Evolutionary conservation across 1,284 basidiomycete species (phyloP).

Genomic region (Entoloma clypeatum): DNA sequence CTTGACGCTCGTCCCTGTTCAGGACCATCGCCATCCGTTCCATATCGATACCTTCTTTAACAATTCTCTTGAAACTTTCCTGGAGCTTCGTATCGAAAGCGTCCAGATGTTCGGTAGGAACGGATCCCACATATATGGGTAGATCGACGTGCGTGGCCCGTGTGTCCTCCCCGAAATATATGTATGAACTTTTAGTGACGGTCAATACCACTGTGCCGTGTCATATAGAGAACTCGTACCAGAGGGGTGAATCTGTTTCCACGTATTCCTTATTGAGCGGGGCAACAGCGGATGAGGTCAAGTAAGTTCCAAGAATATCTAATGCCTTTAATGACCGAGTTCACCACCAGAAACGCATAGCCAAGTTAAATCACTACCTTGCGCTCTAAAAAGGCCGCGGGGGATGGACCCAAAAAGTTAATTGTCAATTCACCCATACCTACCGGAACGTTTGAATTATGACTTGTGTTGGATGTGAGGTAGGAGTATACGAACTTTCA

Average conservation of each 20-base stretch:
- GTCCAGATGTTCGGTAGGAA: constrained; percentile 79
- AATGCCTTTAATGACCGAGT: constrained; percentile 55
- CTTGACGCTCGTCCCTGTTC: constrained; percentile 84
- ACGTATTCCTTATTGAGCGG: constrained; percentile 93
- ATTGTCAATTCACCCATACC: constrained; percentile 82
- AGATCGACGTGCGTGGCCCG: constrained; percentile 76
- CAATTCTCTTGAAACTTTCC: constrained; percentile 70
- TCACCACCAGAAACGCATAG: neutral
- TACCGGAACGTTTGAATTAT: constrained; percentile 17
- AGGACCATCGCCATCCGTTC: constrained; percentile 87
- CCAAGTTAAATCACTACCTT: constrained; percentile 46
- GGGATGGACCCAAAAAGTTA: constrained; percentile 76
- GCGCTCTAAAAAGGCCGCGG: constrained; percentile 71
- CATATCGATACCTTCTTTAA: constrained; percentile 85
- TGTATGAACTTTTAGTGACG: constrained; percentile 57
- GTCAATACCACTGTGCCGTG: constrained; percentile 17
- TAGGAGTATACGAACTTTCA: constrained; percentile 58
- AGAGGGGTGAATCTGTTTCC: constrained; percentile 88
- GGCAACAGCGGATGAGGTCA: constrained; percentile 86
- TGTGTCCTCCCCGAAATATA: constrained; percentile 80
- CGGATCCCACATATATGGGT: constrained; percentile 78
- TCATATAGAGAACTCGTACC: constrained; percentile 44
- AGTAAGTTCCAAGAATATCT: constrained; percentile 83
- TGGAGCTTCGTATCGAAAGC: constrained; percentile 70
- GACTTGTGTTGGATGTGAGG: neutral